Evolutionary conservation across 495 filamentous ascomycete species (phyloP), one percentile per base, ranked within the genome.

Genomic region (Cryomyces minteri): DNA sequence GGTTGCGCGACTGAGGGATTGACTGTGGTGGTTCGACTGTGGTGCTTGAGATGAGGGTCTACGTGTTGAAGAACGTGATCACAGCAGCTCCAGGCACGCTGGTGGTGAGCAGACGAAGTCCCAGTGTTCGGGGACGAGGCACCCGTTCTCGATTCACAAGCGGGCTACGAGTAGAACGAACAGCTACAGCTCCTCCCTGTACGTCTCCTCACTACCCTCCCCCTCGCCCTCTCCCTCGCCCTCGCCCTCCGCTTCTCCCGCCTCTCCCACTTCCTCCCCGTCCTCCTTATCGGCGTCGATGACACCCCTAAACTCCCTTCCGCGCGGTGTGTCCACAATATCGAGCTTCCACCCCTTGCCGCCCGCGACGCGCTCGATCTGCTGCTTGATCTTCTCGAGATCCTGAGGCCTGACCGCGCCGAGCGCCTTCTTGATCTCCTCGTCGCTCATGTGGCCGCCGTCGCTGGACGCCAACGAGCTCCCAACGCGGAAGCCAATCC

Each of bases 371-470:
- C 68, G 64, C 44, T 85, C 78, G 4, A 90, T 61, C 46, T 71
- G 62, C 46, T 68, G 64, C 44, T 86, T 78, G 4, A 90, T 61
- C 45, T 72, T 67, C 44, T 80, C 68, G 6, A 73, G 71, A 48
- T 80, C 51, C 18, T 25, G 18, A 2, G 18, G 18, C 18, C 18
- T 25, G 18, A 25, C 18, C 6, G 31, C 74, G n/a, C 94, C 62
- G 18, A 80, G 73, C 48, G 82, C 62, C 52, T 79, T 75, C 54
- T 74, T 71, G 41, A 93, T 55, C 33, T 80, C 74, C 36, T 80
- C 72, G 36, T 72, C 68, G 6, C 65, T 67, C 46, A 80, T 51
- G 37, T 62, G 58, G 30, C 69, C 69, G 46, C 60, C 61, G 39
- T 59, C 61, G 18, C 61, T 66, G 33, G 50, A 56, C 28, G 59